phyloP scores from a whole-genome alignment of 2,329 filamentous ascomycete genomes.

The Nemania diffusa region DNA sequence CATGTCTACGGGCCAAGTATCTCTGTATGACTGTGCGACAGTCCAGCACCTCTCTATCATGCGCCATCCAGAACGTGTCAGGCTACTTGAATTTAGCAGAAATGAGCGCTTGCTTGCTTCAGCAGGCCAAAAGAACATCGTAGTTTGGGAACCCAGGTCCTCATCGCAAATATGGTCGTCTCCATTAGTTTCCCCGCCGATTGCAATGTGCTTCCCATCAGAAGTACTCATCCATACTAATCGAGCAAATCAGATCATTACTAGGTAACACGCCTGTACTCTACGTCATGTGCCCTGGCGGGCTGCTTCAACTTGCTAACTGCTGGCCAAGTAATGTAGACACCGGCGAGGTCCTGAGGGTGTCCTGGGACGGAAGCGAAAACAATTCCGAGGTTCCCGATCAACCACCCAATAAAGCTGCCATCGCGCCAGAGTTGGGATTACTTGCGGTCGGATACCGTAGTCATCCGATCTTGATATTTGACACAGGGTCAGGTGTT shows the following conservation, averaged over 20 bases:
- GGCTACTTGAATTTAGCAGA: constrained; percentile 42
- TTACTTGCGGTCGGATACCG: constrained; percentile 44
- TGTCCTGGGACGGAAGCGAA: constrained; percentile 17
- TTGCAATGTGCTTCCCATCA: constrained; percentile 28
- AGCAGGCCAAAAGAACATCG: constrained; percentile 27
- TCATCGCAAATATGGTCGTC: constrained; percentile 28
- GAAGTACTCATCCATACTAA: constrained; percentile 19
- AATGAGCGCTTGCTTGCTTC: constrained; percentile 37
- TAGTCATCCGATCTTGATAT: constrained; percentile 39
- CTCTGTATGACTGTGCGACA: constrained; percentile 44
- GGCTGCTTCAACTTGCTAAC: constrained; percentile 22
- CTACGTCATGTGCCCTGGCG: constrained; percentile 12
- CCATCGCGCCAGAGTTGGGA: constrained; percentile 29
- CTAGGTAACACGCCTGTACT: constrained; percentile 24
- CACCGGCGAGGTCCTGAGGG: constrained; percentile 29
- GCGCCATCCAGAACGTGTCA: constrained; percentile 44
- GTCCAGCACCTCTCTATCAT: constrained; percentile 38
- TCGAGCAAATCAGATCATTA: constrained; percentile 24
- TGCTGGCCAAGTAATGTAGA: constrained; percentile 27
- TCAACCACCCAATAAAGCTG: constrained; percentile 27
- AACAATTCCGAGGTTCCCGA: constrained; percentile 26
- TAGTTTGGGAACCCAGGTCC: constrained; percentile 28
- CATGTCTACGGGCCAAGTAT: constrained; percentile 46
- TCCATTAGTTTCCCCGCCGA: constrained; percentile 23
- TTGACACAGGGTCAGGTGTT: constrained; percentile 40